These are phyloP conservation scores for Cryptosporidium meleagridis DNA, from an alignment of 169 alveolate species.

Conservation along the genomic window DNA sequence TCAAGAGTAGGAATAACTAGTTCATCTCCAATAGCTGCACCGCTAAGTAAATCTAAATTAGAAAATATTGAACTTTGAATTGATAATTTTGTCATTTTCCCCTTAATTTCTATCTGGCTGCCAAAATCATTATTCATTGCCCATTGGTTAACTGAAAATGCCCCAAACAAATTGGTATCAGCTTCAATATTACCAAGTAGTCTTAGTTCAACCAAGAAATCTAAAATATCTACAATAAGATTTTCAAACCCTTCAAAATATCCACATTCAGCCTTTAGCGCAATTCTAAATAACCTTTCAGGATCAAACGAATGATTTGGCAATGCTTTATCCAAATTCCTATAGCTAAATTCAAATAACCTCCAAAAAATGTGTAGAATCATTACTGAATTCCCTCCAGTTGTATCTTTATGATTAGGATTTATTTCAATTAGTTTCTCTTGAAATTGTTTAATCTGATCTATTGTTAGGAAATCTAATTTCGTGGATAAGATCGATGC, in stretches of 20 bases:
- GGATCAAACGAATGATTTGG: not conserved
- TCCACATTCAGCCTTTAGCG: conserved; percentile 52
- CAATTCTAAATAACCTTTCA: conserved; percentile 7
- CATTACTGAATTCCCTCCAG: conserved; percentile 39
- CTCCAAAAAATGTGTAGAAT: not conserved
- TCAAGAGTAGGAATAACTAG: conserved; percentile 16
- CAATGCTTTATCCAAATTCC: not conserved
- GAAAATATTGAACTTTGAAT: conserved; percentile 11
- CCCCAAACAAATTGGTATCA: not conserved
- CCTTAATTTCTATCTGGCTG: not conserved
- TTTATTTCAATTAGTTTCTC: not conserved
- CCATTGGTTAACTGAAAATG: conserved; percentile 65
- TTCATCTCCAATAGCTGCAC: not conserved
- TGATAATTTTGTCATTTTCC: conserved; percentile 16
- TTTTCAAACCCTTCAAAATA: conserved; percentile 4
- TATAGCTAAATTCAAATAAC: not conserved
- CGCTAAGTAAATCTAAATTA: not conserved
- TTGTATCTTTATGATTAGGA: not conserved
- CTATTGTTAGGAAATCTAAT: not conserved
- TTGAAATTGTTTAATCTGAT: not conserved
- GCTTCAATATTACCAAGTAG: not conserved
- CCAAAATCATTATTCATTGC: conserved; percentile 24
- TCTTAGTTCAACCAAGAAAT: not conserved
- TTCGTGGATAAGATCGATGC: conserved; percentile 25
- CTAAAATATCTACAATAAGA: conserved; percentile 15